A percentile compares a stretch with the other conserved stretches of the same genome.
Conservation (phyloP, 1,284 basidiomycete genomes). For the Ceratobasidium sp. region DNA sequence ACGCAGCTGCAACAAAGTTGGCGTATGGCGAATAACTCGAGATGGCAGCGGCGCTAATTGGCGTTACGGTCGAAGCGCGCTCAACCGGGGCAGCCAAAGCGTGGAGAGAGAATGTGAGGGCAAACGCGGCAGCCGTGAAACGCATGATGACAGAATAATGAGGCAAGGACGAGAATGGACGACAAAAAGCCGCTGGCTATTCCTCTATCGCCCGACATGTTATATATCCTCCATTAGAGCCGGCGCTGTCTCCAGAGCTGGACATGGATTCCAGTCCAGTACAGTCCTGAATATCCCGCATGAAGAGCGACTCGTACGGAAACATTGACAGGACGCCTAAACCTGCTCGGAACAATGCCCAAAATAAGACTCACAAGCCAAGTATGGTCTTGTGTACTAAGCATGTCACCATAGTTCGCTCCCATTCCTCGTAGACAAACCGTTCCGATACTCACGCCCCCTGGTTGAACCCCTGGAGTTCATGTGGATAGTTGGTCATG, state of each 20-base stretch:
- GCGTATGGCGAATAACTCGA: constrained; percentile 67
- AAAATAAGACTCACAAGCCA: neutral
- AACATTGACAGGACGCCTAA: neutral
- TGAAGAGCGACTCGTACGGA: constrained; percentile 3
- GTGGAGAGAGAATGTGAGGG: constrained; percentile 8
- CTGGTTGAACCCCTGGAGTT: neutral
- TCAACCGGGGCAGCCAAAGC: constrained; percentile 21
- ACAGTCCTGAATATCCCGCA: too few species aligned
- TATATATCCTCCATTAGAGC: constrained; percentile 15
- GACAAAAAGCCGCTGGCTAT: constrained; percentile 1
- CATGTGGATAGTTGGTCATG: constrained; percentile 29
- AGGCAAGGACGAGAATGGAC: neutral
- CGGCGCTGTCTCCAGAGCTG: neutral
- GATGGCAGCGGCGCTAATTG: constrained; percentile 63
- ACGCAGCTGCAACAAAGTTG: constrained; percentile 69
- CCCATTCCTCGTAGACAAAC: neutral
- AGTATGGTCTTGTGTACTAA: constrained; percentile 4
- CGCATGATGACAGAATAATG: constrained; percentile 26
- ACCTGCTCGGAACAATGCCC: constrained; percentile 9
- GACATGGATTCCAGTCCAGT: constrained; percentile 3
- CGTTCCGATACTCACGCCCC: constrained; percentile 4
- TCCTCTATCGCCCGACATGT: neutral
- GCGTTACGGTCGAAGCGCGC: constrained; percentile 56
- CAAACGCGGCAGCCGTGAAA: constrained; percentile 5
- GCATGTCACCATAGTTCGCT: constrained; percentile 1